phyloP scores from a whole-genome alignment of 768 basidiomycete species.

The Lanmaoa pseudosensibilis region DNA sequence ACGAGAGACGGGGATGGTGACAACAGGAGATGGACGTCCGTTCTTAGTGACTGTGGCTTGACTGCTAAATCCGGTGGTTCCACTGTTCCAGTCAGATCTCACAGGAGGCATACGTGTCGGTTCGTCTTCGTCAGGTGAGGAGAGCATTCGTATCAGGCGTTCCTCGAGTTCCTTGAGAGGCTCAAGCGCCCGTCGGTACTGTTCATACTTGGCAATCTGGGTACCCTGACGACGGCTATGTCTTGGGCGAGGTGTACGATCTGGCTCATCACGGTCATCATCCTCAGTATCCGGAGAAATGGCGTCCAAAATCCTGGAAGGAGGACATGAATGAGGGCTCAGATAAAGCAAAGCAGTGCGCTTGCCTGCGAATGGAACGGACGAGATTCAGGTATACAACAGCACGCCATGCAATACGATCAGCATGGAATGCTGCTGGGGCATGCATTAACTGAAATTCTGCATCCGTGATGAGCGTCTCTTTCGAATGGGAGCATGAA shows the following conservation, averaged over 20 bases:
- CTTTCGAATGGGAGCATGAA: slow-evolving; percentile 1
- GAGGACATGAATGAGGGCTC: slow-evolving; percentile 1
- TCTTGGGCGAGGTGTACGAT: slow-evolving; percentile 51
- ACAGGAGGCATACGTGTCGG: slow-evolving; percentile 53
- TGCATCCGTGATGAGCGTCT: slow-evolving; percentile 35
- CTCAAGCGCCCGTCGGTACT: slow-evolving; percentile 60
- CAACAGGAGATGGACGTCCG: slow-evolving; percentile 45
- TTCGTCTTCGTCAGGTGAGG: slow-evolving; percentile 66
- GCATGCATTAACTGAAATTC: slow-evolving; percentile 85
- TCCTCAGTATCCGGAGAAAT: slow-evolving; percentile 64
- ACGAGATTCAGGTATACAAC: slow-evolving; percentile 89
- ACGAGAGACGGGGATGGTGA: slow-evolving; percentile 31
- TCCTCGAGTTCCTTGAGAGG: slow-evolving; percentile 72
- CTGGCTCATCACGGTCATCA: slow-evolving; percentile 55
- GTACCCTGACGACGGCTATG: slow-evolving; percentile 42
- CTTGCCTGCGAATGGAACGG: slow-evolving; percentile 73
- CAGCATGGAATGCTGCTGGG: slow-evolving; percentile 72
- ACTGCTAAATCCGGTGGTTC: slow-evolving; percentile 18
- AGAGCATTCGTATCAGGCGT: slow-evolving; percentile 62
- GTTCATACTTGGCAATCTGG: slow-evolving; percentile 58
- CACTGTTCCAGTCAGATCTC: slow-evolving; percentile 40
- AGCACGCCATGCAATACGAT: slow-evolving; percentile 82
- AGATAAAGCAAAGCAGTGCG: slow-evolving; percentile 10
- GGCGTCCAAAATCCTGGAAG: slow-evolving; percentile 66
- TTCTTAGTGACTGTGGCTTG: slow-evolving; percentile 29